These are phyloP conservation scores for Cladophialophora exuberans DNA, from an alignment of 2,329 filamentous ascomycete species.

Conservation along the genomic window DNA sequence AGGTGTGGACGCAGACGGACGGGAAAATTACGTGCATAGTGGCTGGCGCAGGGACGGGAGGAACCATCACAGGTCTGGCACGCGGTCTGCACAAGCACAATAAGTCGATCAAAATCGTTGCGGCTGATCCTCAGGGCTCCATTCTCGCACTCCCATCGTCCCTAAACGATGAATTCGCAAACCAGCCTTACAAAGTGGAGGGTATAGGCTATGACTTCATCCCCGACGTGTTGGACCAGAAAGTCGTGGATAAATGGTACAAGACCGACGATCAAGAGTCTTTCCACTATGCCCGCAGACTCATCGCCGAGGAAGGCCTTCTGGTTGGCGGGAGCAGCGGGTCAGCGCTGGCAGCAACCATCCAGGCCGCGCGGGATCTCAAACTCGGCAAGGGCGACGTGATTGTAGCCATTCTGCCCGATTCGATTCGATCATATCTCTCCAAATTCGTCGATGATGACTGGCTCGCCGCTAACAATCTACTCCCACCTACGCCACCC, in stretches of 20 bases:
- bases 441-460: slow-evolving; percentile 99
- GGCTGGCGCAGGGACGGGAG: slow-evolving; percentile 91
- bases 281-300: slow-evolving; percentile 82
- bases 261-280: slow-evolving; percentile 94
- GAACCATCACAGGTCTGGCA: slow-evolving; percentile 89
- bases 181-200: slow-evolving; percentile 94
- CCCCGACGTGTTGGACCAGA: slow-evolving; percentile 84
- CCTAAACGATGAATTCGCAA: slow-evolving; percentile 78
- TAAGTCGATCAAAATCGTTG: slow-evolving; percentile 80
- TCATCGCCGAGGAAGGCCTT: slow-evolving; percentile 93
- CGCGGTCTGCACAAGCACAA: slow-evolving; percentile 87
- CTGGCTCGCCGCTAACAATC: slow-evolving; percentile 95
- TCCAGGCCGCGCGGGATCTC: slow-evolving; percentile 75
- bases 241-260: slow-evolving; percentile 89
- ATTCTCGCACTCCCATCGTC: slow-evolving; percentile 80
- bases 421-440: slow-evolving; percentile 96
- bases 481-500: slow-evolving; percentile 68
- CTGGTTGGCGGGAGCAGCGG: slow-evolving; percentile 93
- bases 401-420: slow-evolving; percentile 87
- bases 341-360: slow-evolving; percentile 82
- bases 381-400: slow-evolving; percentile 81
- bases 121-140: slow-evolving; percentile 89
- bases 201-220: slow-evolving; percentile 99
- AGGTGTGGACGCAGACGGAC: slow-evolving; percentile 90
- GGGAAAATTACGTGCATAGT: slow-evolving; percentile 82